These are phyloP conservation scores for Beauveria asiatica DNA, from an alignment of 2,329 filamentous ascomycete genomes.

Conservation along the genomic window DNA sequence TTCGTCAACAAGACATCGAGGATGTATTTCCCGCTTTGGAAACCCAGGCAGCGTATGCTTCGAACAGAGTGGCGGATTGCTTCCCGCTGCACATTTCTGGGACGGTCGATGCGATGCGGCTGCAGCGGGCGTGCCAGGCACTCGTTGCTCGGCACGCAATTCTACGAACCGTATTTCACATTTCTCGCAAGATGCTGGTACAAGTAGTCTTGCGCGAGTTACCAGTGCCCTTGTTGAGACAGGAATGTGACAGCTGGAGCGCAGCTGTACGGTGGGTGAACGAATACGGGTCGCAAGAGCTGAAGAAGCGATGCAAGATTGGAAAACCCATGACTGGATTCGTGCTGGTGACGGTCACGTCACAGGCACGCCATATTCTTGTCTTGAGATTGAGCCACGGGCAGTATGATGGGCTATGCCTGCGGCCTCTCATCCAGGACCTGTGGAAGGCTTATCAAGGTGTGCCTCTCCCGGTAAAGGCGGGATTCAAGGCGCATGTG, in stretches of 20 bases:
- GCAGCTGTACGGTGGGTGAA: not conserved
- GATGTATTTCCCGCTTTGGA: not conserved
- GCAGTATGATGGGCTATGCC: not conserved
- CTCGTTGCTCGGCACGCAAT: not conserved
- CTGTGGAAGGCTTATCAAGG: not conserved
- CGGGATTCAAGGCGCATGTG: not conserved
- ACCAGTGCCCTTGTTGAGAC: not conserved
- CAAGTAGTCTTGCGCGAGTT: not conserved
- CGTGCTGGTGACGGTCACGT: not conserved
- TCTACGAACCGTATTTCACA: not conserved
- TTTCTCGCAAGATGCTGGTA: not conserved
- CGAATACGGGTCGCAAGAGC: not conserved
- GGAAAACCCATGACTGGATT: not conserved
- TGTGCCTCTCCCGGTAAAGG: not conserved
- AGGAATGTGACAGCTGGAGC: not conserved
- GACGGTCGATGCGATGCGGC: not conserved
- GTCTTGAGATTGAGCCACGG: not conserved
- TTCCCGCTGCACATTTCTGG: conserved; percentile 3
- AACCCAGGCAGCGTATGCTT: not conserved
- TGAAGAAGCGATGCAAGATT: not conserved
- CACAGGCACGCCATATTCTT: not conserved
- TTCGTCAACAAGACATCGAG: not conserved
- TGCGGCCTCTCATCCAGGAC: conserved; percentile 1
- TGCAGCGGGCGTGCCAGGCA: not conserved
- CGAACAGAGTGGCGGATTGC: not conserved